phyloP scores from a whole-genome alignment of 2,329 filamentous ascomycete species.

The Nectriaceae sp. region DNA sequence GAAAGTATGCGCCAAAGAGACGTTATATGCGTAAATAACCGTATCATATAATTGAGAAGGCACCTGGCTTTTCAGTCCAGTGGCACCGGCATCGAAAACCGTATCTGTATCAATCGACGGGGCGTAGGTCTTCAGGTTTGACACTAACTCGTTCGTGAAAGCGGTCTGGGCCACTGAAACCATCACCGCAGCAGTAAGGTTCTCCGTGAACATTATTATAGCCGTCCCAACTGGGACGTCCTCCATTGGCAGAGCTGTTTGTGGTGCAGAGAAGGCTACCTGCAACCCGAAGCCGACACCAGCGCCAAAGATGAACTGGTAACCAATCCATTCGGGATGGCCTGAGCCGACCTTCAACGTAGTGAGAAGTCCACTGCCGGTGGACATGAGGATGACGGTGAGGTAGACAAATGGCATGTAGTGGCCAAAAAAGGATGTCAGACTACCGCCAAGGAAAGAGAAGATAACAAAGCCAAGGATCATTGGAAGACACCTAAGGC shows the following conservation, averaged over 20 bases:
- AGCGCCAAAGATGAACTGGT: slow-evolving; percentile 40
- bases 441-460: slow-evolving; percentile 27
- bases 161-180: slow-evolving; percentile 48
- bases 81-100: slow-evolving; percentile 33
- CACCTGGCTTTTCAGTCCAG: slow-evolving; percentile 27
- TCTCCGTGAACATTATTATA: slow-evolving; percentile 1
- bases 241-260: slow-evolving; percentile 39
- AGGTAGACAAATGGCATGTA: slow-evolving; percentile 38
- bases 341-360: slow-evolving; percentile 29
- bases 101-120: slow-evolving; percentile 30
- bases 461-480: slow-evolving; percentile 31
- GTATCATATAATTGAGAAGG: slow-evolving; percentile 17
- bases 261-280: slow-evolving; percentile 41
- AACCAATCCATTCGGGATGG: slow-evolving; percentile 42
- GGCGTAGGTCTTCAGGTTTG: slow-evolving; percentile 39
- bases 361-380: slow-evolving; percentile 40
- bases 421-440: slow-evolving; percentile 30
- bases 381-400: slow-evolving; percentile 27
- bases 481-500: slow-evolving; percentile 34
- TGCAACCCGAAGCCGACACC: slow-evolving; percentile 43
- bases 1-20: slow-evolving; percentile 38
- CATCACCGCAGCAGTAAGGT: slow-evolving; percentile 37
- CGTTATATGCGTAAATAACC: slow-evolving; percentile 37
- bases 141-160: slow-evolving; percentile 45
- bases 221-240: slow-evolving; percentile 41